Evolutionary conservation across 1,284 basidiomycete species (phyloP).

Genomic region (Cerioporus squamosus): DNA sequence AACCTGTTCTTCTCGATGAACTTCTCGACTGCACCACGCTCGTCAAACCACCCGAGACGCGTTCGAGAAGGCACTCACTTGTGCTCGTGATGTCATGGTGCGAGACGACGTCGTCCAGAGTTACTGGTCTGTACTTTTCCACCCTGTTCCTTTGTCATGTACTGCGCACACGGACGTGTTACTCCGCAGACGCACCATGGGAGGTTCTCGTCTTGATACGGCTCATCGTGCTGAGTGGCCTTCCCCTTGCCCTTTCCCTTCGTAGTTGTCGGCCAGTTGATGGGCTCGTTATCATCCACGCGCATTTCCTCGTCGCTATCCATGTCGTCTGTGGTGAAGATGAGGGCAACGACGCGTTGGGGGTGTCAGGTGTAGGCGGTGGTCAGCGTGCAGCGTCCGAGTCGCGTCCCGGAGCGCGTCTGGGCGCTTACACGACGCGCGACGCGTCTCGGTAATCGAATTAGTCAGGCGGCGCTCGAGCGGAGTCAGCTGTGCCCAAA

Average conservation of each 20-base stretch:
- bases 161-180: not conserved
- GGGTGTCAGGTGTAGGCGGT: not conserved
- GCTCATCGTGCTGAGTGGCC: slow-evolving; percentile 46
- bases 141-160: slow-evolving; percentile 63
- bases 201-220: slow-evolving; percentile 62
- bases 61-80: slow-evolving; percentile 56
- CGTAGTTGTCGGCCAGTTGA: slow-evolving; percentile 29
- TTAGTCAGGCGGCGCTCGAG: slow-evolving; percentile 16
- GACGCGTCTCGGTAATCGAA: slow-evolving; percentile 30
- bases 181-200: slow-evolving; percentile 61
- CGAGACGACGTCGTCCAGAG: slow-evolving; percentile 90
- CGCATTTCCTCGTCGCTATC: slow-evolving; percentile 59
- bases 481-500: slow-evolving; percentile 15
- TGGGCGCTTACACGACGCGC: slow-evolving; percentile 19
- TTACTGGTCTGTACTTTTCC: slow-evolving; percentile 92
- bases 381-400: too few relatives aligned
- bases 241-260: slow-evolving; percentile 71
- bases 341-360: not conserved
- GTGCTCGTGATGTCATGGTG: slow-evolving; percentile 94
- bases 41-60: not conserved
- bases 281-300: slow-evolving; percentile 53
- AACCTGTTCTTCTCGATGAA: slow-evolving; percentile 96
- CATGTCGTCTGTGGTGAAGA: slow-evolving; percentile 40
- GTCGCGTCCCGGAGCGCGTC: slow-evolving; percentile 22
- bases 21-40: slow-evolving; percentile 78